Evolutionary conservation across 1,284 basidiomycete species (phyloP).

Genomic region (Tilletiaria anomala): DNA sequence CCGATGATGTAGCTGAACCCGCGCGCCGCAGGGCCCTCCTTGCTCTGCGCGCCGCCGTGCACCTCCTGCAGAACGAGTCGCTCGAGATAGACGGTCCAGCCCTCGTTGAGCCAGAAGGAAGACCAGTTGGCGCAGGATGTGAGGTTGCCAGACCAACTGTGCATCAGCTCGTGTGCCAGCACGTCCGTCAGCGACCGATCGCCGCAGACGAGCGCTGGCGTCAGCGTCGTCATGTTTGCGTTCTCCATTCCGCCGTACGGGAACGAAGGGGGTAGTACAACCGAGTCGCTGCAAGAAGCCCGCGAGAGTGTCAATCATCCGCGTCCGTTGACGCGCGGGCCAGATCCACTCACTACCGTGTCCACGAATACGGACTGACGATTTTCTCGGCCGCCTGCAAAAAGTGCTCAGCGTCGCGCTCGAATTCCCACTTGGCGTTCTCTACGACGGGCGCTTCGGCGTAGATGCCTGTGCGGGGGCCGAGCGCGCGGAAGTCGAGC

Average conservation of each 20-base stretch:
- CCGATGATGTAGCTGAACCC: constrained; percentile 70
- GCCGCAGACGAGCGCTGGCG: constrained; percentile 32
- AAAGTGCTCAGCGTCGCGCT: constrained; percentile 34
- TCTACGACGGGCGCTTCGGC: constrained; percentile 33
- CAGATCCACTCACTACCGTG: too few relatives aligned
- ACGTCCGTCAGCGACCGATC: constrained; percentile 31
- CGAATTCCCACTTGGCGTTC: constrained; percentile 36
- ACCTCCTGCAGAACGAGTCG: constrained; percentile 61
- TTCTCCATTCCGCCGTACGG: constrained; percentile 48
- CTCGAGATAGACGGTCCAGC: constrained; percentile 90
- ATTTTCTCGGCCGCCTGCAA: constrained; percentile 32
- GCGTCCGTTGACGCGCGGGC: too few relatives aligned
- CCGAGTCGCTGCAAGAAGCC: too few relatives aligned
- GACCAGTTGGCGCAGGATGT: constrained; percentile 35
- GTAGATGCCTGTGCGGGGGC: constrained; percentile 34
- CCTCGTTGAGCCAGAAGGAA: constrained; percentile 41
- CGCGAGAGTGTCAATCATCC: too few relatives aligned
- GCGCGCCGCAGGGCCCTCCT: constrained; percentile 51
- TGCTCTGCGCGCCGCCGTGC: constrained; percentile 45
- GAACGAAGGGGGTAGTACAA: constrained; percentile 86
- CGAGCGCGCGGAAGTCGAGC: constrained; percentile 29
- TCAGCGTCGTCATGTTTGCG: constrained; percentile 35
- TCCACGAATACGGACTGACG: constrained; percentile 56
- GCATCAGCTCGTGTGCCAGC: constrained; percentile 44
- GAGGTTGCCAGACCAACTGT: constrained; percentile 35